Percentiles rank a stretch among this genome's conserved stretches.
phyloP scores from a whole-genome alignment of 2,329 filamentous ascomycete species.

The Exserohilum rostratum region DNA sequence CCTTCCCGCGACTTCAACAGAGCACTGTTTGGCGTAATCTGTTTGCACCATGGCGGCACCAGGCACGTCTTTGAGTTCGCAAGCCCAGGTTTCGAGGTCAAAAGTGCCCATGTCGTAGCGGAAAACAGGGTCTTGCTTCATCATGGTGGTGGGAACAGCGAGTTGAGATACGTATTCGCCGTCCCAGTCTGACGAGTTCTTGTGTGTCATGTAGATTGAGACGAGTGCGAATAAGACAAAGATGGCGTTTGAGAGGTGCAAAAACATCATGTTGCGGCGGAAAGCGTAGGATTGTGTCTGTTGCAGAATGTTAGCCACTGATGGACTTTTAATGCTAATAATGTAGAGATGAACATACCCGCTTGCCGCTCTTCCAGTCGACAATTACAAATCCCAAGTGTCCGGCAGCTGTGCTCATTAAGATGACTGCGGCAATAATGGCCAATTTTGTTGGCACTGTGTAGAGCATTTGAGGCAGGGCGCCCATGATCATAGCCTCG shows the following conservation, averaged over 20 bases:
- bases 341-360: slow-evolving; percentile 16
- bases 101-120: slow-evolving; percentile 44
- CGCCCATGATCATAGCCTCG: slow-evolving; percentile 32
- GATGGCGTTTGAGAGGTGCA: slow-evolving; percentile 39
- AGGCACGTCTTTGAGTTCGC: slow-evolving; percentile 31
- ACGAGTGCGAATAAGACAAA: slow-evolving; percentile 41
- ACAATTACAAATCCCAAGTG: slow-evolving; percentile 31
- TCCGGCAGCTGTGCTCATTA: slow-evolving; percentile 25
- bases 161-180: slow-evolving; percentile 33
- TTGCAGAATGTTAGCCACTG: not conserved
- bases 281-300: slow-evolving; percentile 42
- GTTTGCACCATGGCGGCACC: slow-evolving; percentile 33
- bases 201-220: slow-evolving; percentile 39
- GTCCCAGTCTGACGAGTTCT: slow-evolving; percentile 36
- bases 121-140: slow-evolving; percentile 16
- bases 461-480: slow-evolving; percentile 35
- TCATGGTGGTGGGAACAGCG: slow-evolving; percentile 20
- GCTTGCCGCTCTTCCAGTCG: slow-evolving; percentile 36
- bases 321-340: no score
- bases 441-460: slow-evolving; percentile 37
- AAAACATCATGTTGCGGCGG: slow-evolving; percentile 42
- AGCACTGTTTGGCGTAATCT: slow-evolving; percentile 39
- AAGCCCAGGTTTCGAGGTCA: slow-evolving; percentile 46
- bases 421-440: slow-evolving; percentile 30
- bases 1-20: slow-evolving; percentile 37